These are phyloP conservation scores for Streptanthus diversifolius DNA, from an alignment of 345 rosid genomes.

Conservation along the genomic window DNA sequence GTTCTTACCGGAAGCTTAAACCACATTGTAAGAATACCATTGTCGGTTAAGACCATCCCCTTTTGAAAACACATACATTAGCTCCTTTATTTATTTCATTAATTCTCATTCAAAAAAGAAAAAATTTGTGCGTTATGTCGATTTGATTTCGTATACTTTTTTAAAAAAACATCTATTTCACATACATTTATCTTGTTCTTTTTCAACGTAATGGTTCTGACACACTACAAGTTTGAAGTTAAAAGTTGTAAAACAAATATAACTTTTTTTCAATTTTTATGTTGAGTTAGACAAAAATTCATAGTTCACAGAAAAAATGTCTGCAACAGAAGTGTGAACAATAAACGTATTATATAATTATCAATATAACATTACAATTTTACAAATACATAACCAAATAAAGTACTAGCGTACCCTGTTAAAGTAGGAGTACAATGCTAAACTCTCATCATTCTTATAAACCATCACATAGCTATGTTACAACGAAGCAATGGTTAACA, in stretches of 20 bases:
- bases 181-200: neutral
- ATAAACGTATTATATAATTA: neutral
- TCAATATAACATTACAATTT: neutral
- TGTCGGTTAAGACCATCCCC: slow-evolving; percentile 45
- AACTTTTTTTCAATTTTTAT: too few species aligned
- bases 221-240: neutral
- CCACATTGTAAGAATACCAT: slow-evolving; percentile 66
- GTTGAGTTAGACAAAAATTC: too few species aligned
- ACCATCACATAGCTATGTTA: neutral
- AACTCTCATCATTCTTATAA: neutral
- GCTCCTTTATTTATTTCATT: neutral
- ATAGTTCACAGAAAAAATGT: too few species aligned
- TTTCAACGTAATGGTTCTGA: neutral
- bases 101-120: neutral
- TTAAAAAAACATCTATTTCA: neutral
- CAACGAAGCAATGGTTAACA: neutral
- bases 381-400: neutral
- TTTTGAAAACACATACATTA: neutral
- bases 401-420: neutral
- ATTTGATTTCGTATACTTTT: neutral
- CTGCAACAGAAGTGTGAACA: too few species aligned
- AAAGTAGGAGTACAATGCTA: neutral
- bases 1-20: slow-evolving; percentile 63
- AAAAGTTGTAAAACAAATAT: neutral
- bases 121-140: neutral